Percentiles rank a stretch among this genome's conserved stretches.
Evolutionary conservation across 2,329 filamentous ascomycete genomes (phyloP).

Genomic region (Moelleriella libera): DNA sequence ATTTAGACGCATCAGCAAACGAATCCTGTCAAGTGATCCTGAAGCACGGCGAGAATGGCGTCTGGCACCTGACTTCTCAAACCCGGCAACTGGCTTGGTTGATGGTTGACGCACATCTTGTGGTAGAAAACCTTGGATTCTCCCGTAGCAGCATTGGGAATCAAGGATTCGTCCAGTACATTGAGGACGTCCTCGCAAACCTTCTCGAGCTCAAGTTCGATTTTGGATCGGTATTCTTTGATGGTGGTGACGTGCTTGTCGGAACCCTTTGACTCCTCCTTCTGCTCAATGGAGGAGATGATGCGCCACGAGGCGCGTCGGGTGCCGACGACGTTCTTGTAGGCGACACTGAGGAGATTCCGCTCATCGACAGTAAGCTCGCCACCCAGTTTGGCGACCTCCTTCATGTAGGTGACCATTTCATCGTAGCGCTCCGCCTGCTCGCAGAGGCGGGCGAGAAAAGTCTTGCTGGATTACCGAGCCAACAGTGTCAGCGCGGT

Average conservation of each 20-base stretch:
- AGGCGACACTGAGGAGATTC: constrained; percentile 95
- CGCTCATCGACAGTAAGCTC: constrained; percentile 92
- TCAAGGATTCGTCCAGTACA: constrained; percentile 83
- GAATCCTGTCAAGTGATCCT: too few relatives aligned
- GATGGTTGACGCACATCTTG: constrained; percentile 69
- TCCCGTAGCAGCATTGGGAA: constrained; percentile 89
- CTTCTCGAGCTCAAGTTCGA: constrained; percentile 92
- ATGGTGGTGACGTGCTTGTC: constrained; percentile 91
- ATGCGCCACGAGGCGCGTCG: constrained; percentile 98
- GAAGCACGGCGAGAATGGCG: too few relatives aligned
- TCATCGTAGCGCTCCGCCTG: constrained; percentile 99
- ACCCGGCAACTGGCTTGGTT: not conserved
- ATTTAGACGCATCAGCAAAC: constrained; percentile 3
- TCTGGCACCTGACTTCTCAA: too few relatives aligned
- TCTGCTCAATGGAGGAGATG: constrained; percentile 99
- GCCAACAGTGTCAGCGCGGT: constrained; percentile 9
- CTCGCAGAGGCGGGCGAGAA: constrained; percentile 99
- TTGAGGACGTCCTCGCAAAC: constrained; percentile 97
- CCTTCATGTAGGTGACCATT: constrained; percentile 99
- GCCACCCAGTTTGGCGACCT: constrained; percentile 79
- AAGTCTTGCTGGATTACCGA: constrained; percentile 68
- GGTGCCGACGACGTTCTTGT: constrained; percentile 99
- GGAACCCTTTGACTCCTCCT: constrained; percentile 97
- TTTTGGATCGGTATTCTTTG: constrained; percentile 96
- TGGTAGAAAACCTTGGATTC: constrained; percentile 99